phyloP scores from a whole-genome alignment of 2,329 filamentous ascomycete genomes.

The Lizonia empirigonia region DNA sequence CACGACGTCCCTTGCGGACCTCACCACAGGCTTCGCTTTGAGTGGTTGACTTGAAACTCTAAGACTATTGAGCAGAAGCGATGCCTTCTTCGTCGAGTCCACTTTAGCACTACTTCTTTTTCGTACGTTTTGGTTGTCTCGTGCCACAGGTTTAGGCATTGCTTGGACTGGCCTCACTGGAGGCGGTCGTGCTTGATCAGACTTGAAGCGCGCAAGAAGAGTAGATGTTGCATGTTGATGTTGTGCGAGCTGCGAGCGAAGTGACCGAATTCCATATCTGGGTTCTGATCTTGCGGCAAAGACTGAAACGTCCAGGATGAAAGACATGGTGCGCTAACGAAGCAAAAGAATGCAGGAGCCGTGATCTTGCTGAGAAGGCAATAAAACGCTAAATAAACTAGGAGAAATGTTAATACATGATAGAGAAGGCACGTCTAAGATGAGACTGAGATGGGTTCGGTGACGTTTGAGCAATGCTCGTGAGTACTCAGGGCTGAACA shows the following conservation, averaged over 20 bases:
- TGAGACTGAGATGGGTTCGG: not conserved
- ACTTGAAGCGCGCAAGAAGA: constrained; percentile 1
- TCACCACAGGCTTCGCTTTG: not conserved
- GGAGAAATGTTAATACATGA: not conserved
- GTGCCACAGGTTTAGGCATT: not conserved
- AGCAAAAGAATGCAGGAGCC: not conserved
- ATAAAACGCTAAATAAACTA: not conserved
- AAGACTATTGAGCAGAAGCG: not conserved
- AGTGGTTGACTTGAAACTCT: not conserved
- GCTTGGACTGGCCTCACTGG: not conserved
- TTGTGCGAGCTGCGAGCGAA: not conserved
- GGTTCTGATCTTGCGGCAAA: not conserved
- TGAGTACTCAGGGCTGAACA: not conserved
- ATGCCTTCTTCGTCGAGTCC: constrained; percentile 1
- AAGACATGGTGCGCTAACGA: constrained; percentile 1
- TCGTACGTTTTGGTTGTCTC: not conserved
- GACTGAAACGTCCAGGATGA: not conserved
- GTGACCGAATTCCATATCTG: not conserved
- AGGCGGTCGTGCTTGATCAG: not conserved
- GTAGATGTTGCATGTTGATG: not conserved
- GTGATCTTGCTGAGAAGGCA: not conserved
- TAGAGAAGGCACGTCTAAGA: not conserved
- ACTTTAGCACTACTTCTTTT: not conserved
- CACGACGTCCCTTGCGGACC: not conserved
- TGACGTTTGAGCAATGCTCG: not conserved